phyloP scores from a whole-genome alignment of 371 early-diverging fungal genomes.

The Cokeromyces recurvatus region DNA sequence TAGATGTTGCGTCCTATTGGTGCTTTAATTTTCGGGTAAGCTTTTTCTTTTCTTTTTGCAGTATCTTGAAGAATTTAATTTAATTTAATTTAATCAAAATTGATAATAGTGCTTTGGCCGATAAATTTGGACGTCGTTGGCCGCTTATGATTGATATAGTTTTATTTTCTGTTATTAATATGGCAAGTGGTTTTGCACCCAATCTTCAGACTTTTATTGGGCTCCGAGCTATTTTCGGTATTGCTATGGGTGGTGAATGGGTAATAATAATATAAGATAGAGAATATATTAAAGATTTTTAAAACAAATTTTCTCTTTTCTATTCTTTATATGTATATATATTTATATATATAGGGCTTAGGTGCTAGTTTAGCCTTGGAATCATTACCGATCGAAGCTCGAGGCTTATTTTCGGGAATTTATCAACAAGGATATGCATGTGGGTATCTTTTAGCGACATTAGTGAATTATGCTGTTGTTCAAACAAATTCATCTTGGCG shows the following conservation, averaged over 20 bases:
- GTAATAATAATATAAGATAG: constrained; percentile 15
- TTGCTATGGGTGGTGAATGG: constrained; percentile 78
- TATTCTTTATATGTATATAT: background rate
- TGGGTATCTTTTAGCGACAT: constrained; percentile 61
- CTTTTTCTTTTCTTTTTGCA: background rate
- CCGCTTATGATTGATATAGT: constrained; percentile 67
- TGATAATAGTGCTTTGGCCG: constrained; percentile 51
- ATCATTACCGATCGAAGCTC: constrained; percentile 55
- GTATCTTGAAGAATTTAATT: no score
- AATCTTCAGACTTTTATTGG: constrained; percentile 43
- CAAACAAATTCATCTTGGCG: constrained; percentile 56
- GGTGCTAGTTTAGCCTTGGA: constrained; percentile 71
- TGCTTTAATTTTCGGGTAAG: constrained; percentile 64
- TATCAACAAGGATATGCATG: constrained; percentile 68
- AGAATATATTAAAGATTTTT: no score
- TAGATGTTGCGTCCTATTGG: constrained; percentile 68
- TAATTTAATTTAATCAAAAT: no score
- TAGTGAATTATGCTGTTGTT: constrained; percentile 54
- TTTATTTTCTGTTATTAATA: constrained; percentile 59
- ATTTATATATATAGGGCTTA: constrained; percentile 40
- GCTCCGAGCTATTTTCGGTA: constrained; percentile 63
- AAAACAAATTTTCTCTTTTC: background rate
- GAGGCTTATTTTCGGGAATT: constrained; percentile 72
- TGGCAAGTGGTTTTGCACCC: constrained; percentile 63
- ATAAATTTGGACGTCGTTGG: constrained; percentile 63